Base-by-base conservation (phyloP, 495 filamentous ascomycete genomes). In the Talaromyces ruber region DNA sequence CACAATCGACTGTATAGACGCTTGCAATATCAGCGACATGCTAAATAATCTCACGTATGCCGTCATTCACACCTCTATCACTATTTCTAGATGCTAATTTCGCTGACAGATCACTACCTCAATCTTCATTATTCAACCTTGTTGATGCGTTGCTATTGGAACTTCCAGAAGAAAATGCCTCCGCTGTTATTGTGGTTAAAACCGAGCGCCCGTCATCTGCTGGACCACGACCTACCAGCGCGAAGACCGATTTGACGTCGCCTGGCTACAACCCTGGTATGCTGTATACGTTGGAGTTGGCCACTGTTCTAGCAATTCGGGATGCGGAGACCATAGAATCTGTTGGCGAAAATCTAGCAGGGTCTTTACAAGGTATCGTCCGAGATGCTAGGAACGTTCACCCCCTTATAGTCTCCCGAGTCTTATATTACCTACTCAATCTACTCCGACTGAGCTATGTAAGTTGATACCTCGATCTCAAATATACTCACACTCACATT, bases 1-100 rank as follows among this genome's bases (percentile, higher is more conserved):
- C 70, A 93, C 95, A 0, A 92, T 96, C 6, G 94, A 98, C 68
- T 98, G 93, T 64, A 85, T 99, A 39, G 92, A 92, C 62, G 86
- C 89, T 30, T 98, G 95, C 72, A 86, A 87, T 60, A 87, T 97
- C 63, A 85, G 87, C 37, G 88, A 89, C 62, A 86, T 98, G 25
- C 85, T 97, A 65, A 79, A 83, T 11, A 96, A 97, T 67, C 86
- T 97, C 63, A 86, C 88, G 89, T 93, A 75, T 79, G 86, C 78
- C 32, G 1, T 34, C 22, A 43, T 21, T 61, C 16, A n/a, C 18
- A 50, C 50, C 7, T 25, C 26, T 22, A 37, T 61, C 9, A 22
- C 14, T 29, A 26, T 61, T 11, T 51, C 22, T 51, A 29, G 5
- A 26, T 51, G 25, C 24, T 64, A 22, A 60, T 28, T 37, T 66